Base-by-base conservation (phyloP, 306 rosid species). In the Fragaria ananassa region DNA sequence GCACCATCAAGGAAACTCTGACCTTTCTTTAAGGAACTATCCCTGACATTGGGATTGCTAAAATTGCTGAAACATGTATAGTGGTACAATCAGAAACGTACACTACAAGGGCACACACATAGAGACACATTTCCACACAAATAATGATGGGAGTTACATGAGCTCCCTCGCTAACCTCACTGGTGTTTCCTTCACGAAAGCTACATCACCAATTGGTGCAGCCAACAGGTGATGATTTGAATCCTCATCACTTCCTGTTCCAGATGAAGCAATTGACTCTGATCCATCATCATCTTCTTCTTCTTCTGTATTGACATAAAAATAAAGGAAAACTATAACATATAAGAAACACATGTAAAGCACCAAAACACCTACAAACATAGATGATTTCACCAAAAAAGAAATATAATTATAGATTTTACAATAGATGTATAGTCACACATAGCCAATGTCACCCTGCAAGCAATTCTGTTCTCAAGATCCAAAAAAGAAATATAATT, bases 151-250 rank as follows among this genome's bases (percentile, higher is more conserved):
- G 53, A 63, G 74, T 91, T 83, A 91, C 61, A 66, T 74, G 81
- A 83, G 87, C 70, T 96, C 91, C 60, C 91, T 88, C 3, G 97
- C 88, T 68, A 86, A 76, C 78, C 90, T 87, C 79, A 87, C 87
- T 6, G 93, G 91, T 67, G 85, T 86, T 85, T 91, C 99, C 89
- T 87, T 81, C 67, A 91, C 51, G 76, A 91, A 83, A 53, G 90
- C 91, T 72, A 89, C 88, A 51, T 96, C 97, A 8, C 87, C 83
- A 14, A 70, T 78, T 14, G 93, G 87, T 70, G 80, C 29, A 34
- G 78, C 83, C 71, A 92, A 85, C 70, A 93, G 87, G 72, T 81
- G 90, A 70, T 93, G 96, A 87, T 87, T 78, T 39, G 90, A 77
- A 35, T 84, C 90, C 60, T 91, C 96, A 71, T 87, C 97, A 73